These are phyloP conservation scores for Saccharomycopsis olivae DNA, from an alignment of 805 yeast genomes.

Conservation along the genomic window DNA sequence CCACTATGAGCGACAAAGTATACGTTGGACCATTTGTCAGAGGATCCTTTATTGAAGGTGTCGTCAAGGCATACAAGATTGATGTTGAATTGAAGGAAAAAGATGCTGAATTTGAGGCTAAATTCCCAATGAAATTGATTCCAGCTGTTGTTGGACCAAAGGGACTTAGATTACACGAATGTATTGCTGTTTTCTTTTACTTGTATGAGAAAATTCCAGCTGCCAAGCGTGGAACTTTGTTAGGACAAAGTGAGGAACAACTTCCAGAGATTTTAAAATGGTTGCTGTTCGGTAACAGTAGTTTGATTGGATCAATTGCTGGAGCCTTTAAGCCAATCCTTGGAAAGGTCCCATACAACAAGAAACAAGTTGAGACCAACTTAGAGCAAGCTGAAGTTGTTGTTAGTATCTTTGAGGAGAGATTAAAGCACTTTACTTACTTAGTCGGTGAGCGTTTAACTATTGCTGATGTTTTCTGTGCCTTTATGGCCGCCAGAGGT, in stretches of 20 bases:
- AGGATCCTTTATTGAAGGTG: slow-evolving; percentile 3
- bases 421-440: slow-evolving; percentile 9
- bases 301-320: slow-evolving; percentile 23
- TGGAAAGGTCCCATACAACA: slow-evolving; percentile 11
- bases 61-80: slow-evolving; percentile 9
- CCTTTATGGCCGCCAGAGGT: slow-evolving; percentile 30
- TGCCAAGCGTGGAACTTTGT: slow-evolving; percentile 2
- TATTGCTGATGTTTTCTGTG: slow-evolving; percentile 13
- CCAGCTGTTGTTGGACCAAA: slow-evolving; percentile 13
- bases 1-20: too few species aligned
- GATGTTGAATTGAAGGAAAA: slow-evolving; percentile 19
- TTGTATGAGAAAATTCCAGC: slow-evolving; percentile 8
- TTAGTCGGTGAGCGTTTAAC: slow-evolving; percentile 15
- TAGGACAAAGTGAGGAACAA: slow-evolving; percentile 18
- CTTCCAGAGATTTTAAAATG: slow-evolving; percentile 13
- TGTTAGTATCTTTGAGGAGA: slow-evolving; percentile 7
- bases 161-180: slow-evolving; percentile 11
- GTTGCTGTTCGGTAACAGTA: slow-evolving; percentile 13
- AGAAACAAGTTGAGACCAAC: slow-evolving; percentile 5
- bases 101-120: slow-evolving; percentile 52
- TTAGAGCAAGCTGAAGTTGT: slow-evolving; percentile 4
- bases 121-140: slow-evolving; percentile 19
- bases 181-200: slow-evolving; percentile 13
- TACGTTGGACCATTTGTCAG: slow-evolving; percentile 8
- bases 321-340: slow-evolving; percentile 40